Evolutionary conservation across 345 rosid species (phyloP).

Genomic region (Excoecaria cochinchinensis): DNA sequence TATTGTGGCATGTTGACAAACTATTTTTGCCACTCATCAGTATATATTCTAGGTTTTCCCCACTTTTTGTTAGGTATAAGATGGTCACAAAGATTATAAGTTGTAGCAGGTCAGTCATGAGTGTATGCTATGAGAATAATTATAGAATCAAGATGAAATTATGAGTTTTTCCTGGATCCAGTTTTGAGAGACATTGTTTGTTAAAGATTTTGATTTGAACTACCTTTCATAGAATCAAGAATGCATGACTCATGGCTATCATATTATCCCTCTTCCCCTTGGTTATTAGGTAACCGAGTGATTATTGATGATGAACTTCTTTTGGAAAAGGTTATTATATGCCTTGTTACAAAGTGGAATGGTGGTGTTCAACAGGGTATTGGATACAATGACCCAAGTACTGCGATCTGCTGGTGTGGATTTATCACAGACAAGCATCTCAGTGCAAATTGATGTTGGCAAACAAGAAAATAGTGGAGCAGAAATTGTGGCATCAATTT

Average conservation of each 20-base stretch:
- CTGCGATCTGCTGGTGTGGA: constrained; percentile 71
- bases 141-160: too few relatives aligned
- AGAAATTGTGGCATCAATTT: constrained; percentile 28
- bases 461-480: constrained; percentile 36
- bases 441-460: constrained; percentile 63
- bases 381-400: constrained; percentile 49
- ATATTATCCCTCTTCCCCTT: neutral
- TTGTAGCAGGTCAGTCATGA: neutral
- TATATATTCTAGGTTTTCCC: neutral
- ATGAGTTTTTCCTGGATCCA: neutral
- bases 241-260: neutral
- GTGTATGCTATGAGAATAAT: neutral
- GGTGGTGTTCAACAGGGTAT: constrained; percentile 47
- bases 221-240: neutral
- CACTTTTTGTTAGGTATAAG: neutral
- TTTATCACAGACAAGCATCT: constrained; percentile 55
- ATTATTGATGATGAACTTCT: neutral
- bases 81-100: neutral
- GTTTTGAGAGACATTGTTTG: neutral
- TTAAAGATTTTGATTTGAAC: neutral
- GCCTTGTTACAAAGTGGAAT: constrained; percentile 4
- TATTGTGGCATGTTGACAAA: neutral
- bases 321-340: constrained; percentile 8
- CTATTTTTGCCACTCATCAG: neutral
- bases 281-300: neutral